Conservation (phyloP, 169 alveolate species). For the Plasmodium fragile region DNA sequence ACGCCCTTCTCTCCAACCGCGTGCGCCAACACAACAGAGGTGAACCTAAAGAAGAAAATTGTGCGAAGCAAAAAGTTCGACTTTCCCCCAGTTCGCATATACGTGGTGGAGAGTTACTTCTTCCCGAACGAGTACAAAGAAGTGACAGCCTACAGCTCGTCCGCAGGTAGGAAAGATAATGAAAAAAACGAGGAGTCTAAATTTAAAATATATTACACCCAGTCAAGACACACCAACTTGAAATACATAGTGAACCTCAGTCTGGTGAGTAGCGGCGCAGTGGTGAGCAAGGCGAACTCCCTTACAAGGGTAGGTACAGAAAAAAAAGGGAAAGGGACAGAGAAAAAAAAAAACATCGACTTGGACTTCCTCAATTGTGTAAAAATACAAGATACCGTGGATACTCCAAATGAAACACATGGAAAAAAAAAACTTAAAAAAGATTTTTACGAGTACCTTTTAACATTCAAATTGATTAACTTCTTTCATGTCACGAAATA, state of each 20-base stretch:
- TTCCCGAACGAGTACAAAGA: constrained; percentile 35
- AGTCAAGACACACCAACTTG: constrained; percentile 59
- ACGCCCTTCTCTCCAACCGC: neutral
- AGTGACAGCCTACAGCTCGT: constrained; percentile 39
- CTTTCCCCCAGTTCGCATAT: constrained; percentile 26
- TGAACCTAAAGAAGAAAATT: constrained; percentile 59
- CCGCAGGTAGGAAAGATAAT: neutral
- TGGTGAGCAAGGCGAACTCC: neutral
- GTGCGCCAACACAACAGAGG: neutral
- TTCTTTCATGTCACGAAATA: constrained; percentile 56
- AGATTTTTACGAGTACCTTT: constrained; percentile 17
- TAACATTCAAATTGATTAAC: constrained; percentile 22
- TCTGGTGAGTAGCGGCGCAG: neutral
- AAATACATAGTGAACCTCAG: constrained; percentile 46
- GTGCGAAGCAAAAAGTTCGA: constrained; percentile 37
- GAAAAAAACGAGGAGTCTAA: constrained; percentile 7
- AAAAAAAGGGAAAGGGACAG: neutral
- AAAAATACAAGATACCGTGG: neutral
- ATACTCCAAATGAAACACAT: neutral
- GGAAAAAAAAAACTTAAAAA: constrained; percentile 15
- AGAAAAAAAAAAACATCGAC: neutral
- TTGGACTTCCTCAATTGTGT: constrained; percentile 5
- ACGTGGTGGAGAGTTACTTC: constrained; percentile 61
- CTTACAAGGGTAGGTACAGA: neutral
- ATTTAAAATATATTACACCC: constrained; percentile 62